These are phyloP conservation scores for Talaromyces atroroseus DNA, from an alignment of 2,329 filamentous ascomycete genomes.

Conservation along the genomic window DNA sequence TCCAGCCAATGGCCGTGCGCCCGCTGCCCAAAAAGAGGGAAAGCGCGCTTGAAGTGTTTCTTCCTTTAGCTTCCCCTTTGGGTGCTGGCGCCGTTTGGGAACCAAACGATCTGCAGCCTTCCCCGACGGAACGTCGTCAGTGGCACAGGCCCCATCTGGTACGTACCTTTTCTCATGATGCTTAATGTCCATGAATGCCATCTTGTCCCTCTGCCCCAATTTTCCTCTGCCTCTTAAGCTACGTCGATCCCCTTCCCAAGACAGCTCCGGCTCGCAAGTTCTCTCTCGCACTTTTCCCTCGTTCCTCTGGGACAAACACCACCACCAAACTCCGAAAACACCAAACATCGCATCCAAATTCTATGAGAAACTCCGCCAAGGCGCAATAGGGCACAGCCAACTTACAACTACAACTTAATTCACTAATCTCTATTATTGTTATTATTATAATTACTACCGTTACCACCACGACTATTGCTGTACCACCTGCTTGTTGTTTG, in stretches of 20 bases:
- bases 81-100: constrained; percentile 23
- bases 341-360: not conserved
- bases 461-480: not conserved
- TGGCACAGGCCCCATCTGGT: constrained; percentile 26
- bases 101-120: constrained; percentile 34
- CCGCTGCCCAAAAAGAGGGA: not conserved
- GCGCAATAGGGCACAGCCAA: not conserved
- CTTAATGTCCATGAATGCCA: constrained; percentile 16
- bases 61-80: constrained; percentile 9
- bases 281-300: constrained; percentile 7
- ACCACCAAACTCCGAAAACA: not conserved
- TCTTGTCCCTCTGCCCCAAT: not conserved
- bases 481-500: not conserved
- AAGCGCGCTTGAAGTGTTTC: not conserved
- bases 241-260: constrained; percentile 41
- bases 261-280: constrained; percentile 16
- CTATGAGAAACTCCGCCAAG: not conserved
- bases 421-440: not conserved
- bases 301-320: constrained; percentile 13
- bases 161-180: constrained; percentile 24
- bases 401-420: not conserved
- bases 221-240: constrained; percentile 37
- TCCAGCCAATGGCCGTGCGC: not conserved
- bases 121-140: constrained; percentile 38
- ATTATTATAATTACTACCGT: not conserved